These are phyloP conservation scores for Candida dajiaensis DNA, from an alignment of 805 yeast genomes.

Conservation along the genomic window DNA sequence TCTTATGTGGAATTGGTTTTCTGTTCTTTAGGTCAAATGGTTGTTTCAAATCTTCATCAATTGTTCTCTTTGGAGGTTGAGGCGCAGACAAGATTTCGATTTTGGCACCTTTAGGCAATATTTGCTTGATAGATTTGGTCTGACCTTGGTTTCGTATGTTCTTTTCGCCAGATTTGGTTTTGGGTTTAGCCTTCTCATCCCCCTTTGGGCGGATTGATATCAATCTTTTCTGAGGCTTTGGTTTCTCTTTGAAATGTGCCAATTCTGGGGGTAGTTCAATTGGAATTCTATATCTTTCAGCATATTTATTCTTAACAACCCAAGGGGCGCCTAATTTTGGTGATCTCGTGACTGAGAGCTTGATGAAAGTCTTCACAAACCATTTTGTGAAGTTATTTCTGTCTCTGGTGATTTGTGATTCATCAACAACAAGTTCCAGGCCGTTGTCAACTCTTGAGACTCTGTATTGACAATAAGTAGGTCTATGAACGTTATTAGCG, in stretches of 20 bases:
- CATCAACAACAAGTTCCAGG: slow-evolving; percentile 65
- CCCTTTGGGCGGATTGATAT: slow-evolving; percentile 9
- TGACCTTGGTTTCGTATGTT: neutral
- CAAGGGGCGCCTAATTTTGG: slow-evolving; percentile 91
- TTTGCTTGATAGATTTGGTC: neutral
- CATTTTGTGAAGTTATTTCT: slow-evolving; percentile 85
- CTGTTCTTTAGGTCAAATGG: slow-evolving; percentile 12
- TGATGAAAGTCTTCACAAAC: slow-evolving; percentile 86
- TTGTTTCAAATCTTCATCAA: slow-evolving; percentile 19
- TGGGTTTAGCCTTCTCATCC: slow-evolving; percentile 5
- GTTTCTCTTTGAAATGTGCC: slow-evolving; percentile 23
- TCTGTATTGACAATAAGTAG: slow-evolving; percentile 63
- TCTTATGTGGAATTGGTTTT: slow-evolving; percentile 18
- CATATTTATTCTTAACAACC: slow-evolving; percentile 80
- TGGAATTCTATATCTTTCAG: slow-evolving; percentile 61
- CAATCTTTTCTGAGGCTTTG: slow-evolving; percentile 2
- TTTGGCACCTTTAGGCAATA: slow-evolving; percentile 5
- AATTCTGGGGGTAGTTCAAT: slow-evolving; percentile 53
- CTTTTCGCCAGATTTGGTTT: slow-evolving; percentile 1
- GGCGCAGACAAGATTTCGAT: slow-evolving; percentile 9
- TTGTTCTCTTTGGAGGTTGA: slow-evolving; percentile 12
- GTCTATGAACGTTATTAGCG: slow-evolving; percentile 33
- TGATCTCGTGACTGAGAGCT: slow-evolving; percentile 55
- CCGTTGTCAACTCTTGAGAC: slow-evolving; percentile 50
- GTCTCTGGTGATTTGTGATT: slow-evolving; percentile 71